Evolutionary conservation across 2,329 filamentous ascomycete species (phyloP), one percentile per base, ranked within the genome.

Genomic region (Onygena corvina): DNA sequence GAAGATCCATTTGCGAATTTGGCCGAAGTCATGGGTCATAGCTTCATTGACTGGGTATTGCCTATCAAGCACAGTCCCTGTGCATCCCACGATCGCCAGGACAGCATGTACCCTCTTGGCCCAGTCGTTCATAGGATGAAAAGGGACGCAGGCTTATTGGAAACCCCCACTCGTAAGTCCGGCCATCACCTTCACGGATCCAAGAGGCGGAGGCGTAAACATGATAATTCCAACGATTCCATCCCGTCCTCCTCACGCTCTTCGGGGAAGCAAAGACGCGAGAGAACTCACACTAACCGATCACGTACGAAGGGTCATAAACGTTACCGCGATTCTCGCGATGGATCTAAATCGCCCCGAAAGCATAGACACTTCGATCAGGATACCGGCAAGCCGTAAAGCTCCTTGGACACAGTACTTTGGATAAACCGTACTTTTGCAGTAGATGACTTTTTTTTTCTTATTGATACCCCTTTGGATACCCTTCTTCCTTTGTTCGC

Each of bases 61-160:
- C 90, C 90, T 0, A 63, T 94, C 29, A 78, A 73, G 50, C 74
- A 77, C 52, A 87, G 84, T 3, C 90, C 90, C 0, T 90, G 84
- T 63, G 75, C 75, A 46, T 75, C 77, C 48, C 84, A 89, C 58
- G 79, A 79, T 42, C 75, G 72, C 56, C 71, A 72, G 51, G 73
- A 76, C 53, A 81, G 84, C 58, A 78, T 85, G 50, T 93, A 84
- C 61, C 72, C 75, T 11, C 70, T 85, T 58, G 84, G 84, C 0
- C 74, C 74, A 3, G 70, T 79, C 2, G 71, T 90, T 2, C 66
- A 75, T 25, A 62, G 72, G 23, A 60, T 86, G 49, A 76, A 75
- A 56, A 65, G 60, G 42, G 65, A 70, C 50, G 67, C 65, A n/a
- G 69, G 69, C 7, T 31, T 46, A 46, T 33, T 46, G 14, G 42